Evolutionary conservation across 495 filamentous ascomycete genomes (phyloP), one percentile per base, ranked within the genome.

Genomic region (Aspergillus carlsbadensis): DNA sequence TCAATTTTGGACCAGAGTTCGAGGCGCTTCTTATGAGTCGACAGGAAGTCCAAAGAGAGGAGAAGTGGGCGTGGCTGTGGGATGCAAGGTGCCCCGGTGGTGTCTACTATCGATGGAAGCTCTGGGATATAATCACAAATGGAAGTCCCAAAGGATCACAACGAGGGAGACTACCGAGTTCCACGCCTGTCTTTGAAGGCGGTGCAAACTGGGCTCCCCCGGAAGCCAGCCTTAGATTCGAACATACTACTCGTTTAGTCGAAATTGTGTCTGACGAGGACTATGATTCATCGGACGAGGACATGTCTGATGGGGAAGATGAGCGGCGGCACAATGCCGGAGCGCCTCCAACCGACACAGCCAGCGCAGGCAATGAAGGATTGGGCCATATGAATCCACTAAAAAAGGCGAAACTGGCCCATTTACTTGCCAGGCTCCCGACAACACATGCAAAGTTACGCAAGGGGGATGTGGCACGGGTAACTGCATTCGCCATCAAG

Each of bases 1-100:
- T 96, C 18, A 83, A 83, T 10, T 82, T 91, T 58, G 92, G 92
- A 0, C 87, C 89, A 0, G 90, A 95, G 67, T 96, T 97, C 53
- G 94, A 99, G 65, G 92, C 92, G 5, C 78, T 96, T 1, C 81
- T 99, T 3, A 97, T 98, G 94, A 87, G 82, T 34, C 78, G 87
- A 15, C 85, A 84, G 0, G 84, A 88, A 35, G 88, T 97, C 2
- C 89, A 93, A 59, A 77, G 72, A 21, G 88, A 96, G 35, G 88
- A 93, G 61, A 92, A 87, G 65, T 99, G 92, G 86, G 88, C 91
- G 0, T 99, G 91, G 89, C 70, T 99, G 3, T 99, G 88, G 87
- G 89, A 99, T 70, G 78, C 93, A 24, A 79, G 90, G 45, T 91
- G 89, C 61, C 71, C 84, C 47, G 87, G 85, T 6, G 90, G 88